phyloP scores from a whole-genome alignment of 768 basidiomycete species.

The Termitomyces sp. region DNA sequence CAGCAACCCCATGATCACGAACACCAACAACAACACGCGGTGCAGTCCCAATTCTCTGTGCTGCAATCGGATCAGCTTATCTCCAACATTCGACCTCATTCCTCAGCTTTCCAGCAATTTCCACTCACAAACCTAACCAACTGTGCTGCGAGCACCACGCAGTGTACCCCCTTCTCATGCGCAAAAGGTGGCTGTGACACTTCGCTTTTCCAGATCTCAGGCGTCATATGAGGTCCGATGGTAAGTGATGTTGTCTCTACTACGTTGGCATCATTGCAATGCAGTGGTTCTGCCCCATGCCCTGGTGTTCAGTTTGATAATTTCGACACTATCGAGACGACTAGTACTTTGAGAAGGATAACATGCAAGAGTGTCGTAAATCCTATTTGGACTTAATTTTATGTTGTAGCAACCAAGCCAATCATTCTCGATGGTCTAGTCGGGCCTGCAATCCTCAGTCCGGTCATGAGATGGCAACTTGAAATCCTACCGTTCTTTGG shows the following conservation, averaged over 20 bases:
- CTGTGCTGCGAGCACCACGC: constrained; percentile 20
- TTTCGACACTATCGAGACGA: constrained; percentile 18
- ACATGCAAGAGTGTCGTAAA: constrained; percentile 20
- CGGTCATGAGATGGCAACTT: not conserved
- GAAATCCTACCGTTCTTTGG: not conserved
- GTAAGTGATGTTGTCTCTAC: constrained; percentile 20
- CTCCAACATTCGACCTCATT: not conserved
- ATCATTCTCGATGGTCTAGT: not conserved
- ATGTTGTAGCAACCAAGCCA: constrained; percentile 4
- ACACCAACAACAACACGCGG: constrained; percentile 16
- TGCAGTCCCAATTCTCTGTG: not conserved
- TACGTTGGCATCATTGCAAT: constrained; percentile 24
- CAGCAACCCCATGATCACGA: constrained; percentile 26
- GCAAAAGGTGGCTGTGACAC: constrained; percentile 30
- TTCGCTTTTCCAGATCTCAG: constrained; percentile 28
- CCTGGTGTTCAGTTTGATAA: constrained; percentile 20
- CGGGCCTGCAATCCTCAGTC: not conserved
- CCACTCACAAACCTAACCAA: constrained; percentile 21
- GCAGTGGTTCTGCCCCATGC: constrained; percentile 30
- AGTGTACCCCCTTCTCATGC: constrained; percentile 31
- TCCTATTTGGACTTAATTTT: constrained; percentile 23
- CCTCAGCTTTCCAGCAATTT: constrained; percentile 24
- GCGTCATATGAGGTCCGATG: constrained; percentile 28
- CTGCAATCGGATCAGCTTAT: not conserved
- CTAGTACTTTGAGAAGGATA: constrained; percentile 13